Evolutionary conservation across 192 early-diverging fungal genomes (phyloP).

Genomic region (Allomyces arbusculus): DNA sequence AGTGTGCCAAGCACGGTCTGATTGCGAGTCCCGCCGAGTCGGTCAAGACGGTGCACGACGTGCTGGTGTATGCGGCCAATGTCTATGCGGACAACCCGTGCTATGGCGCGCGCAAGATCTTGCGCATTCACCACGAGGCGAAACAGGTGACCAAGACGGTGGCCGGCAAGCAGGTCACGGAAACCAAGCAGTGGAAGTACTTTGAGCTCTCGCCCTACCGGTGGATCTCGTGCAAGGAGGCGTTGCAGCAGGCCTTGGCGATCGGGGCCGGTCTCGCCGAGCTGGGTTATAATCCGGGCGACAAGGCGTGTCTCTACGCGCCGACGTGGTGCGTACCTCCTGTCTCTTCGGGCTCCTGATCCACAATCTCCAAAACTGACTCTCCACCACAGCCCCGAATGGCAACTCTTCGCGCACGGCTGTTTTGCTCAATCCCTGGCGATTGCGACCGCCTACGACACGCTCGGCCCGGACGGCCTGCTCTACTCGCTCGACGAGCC

Average conservation of each 20-base stretch:
- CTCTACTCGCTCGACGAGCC: constrained; percentile 66
- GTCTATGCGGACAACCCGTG: constrained; percentile 32
- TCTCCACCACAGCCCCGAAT: background rate
- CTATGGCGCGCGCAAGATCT: constrained; percentile 49
- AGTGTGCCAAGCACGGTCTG: too few species aligned
- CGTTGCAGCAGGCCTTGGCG: constrained; percentile 20
- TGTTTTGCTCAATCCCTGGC: constrained; percentile 46
- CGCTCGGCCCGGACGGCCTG: constrained; percentile 66
- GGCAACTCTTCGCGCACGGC: constrained; percentile 9
- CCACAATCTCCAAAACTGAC: too few species aligned
- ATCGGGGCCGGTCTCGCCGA: constrained; percentile 56
- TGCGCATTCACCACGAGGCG: constrained; percentile 45
- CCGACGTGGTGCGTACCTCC: constrained; percentile 20
- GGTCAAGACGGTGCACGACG: constrained; percentile 42
- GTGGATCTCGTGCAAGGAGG: constrained; percentile 63
- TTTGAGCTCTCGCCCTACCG: constrained; percentile 54
- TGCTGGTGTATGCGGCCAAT: constrained; percentile 32
- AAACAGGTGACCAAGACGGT: constrained; percentile 45
- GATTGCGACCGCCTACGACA: constrained; percentile 68
- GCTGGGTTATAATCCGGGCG: constrained; percentile 26
- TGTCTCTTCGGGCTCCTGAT: too few species aligned
- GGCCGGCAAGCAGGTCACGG: constrained; percentile 30
- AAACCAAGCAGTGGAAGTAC: constrained; percentile 67
- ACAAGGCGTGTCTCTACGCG: constrained; percentile 44
- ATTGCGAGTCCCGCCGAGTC: background rate